Evolutionary conservation across 2,329 filamentous ascomycete genomes (phyloP), one percentile per base, ranked within the genome.

Genomic region (Trichoderma atrobrunneum): DNA sequence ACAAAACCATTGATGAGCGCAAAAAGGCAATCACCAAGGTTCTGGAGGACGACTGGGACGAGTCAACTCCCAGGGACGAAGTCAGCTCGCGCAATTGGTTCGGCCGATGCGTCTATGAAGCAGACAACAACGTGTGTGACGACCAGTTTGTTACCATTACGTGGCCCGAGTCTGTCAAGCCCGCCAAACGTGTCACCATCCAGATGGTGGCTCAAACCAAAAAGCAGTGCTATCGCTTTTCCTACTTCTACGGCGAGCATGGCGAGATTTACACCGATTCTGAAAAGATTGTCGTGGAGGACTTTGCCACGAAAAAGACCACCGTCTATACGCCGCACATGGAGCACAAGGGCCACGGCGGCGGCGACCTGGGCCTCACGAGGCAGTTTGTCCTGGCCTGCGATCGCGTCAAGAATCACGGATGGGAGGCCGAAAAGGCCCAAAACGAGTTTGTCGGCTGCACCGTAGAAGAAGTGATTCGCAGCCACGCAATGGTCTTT

Each of bases 171-270:
- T 76, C 77, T n/a, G 73, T 72, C 61, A 85, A 90, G 28, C 89
- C 89, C 2, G 89, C 93, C 57, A 98, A 98, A 83, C 94, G 92
- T 18, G 95, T 95, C 1, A 90, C 90, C 2, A 93, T 98, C 79
- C 95, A 98, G 81, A 98, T 98, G 95, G 91, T 95, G 3, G 94
- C 95, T 2, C 93, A 95, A 73, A 97, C 95, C 0, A 90, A 93
- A 78, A 91, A 92, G 78, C 92, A 97, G 76, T 98, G 95, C 80
- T 89, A 97, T 75, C 90, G 96, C 4, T 91, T 94, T 72, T 94
- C 93, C 0, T 86, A 93, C 73, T 89, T 98, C 61, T 97, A 98
- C 82, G 96, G 96, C 63, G 93, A 92, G 0, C 85, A 89, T 65
- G 96, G 95, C 57, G 95, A 98, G 82, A 89, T 98, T 32, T 89